These are phyloP conservation scores for Chiua virens DNA, from an alignment of 768 basidiomycete species.

Conservation along the genomic window DNA sequence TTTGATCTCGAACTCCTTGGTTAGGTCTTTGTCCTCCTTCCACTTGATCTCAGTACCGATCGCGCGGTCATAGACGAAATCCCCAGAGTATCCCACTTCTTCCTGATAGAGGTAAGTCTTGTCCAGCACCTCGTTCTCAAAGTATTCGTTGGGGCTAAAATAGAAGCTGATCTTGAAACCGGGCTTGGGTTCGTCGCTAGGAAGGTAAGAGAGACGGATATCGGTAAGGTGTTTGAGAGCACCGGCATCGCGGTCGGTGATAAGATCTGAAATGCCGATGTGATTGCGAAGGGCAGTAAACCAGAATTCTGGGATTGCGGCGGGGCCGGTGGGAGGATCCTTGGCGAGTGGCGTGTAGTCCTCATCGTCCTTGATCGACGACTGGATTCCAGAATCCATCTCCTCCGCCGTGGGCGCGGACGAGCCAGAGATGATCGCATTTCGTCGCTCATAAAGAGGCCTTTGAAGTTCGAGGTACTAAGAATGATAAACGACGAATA, in stretches of 20 bases:
- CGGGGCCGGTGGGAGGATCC: conserved; percentile 43
- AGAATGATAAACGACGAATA: neutral
- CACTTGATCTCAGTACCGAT: conserved; percentile 91
- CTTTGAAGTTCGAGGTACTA: conserved; percentile 76
- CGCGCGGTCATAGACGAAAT: conserved; percentile 95
- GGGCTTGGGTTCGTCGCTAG: conserved; percentile 62
- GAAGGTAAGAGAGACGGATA: conserved; percentile 76
- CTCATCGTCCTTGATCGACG: conserved; percentile 73
- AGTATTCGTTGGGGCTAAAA: conserved; percentile 84
- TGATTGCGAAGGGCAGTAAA: conserved; percentile 95
- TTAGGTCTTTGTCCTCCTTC: conserved; percentile 98
- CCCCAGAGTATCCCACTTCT: conserved; percentile 92
- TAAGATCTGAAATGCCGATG: conserved; percentile 77
- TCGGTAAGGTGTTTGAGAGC: conserved; percentile 85
- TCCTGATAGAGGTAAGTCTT: conserved; percentile 96
- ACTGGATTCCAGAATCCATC: conserved; percentile 74
- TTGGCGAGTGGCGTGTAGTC: conserved; percentile 63
- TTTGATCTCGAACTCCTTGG: conserved; percentile 97
- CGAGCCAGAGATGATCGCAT: conserved; percentile 78
- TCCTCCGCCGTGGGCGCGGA: conserved; percentile 76
- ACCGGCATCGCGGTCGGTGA: conserved; percentile 88
- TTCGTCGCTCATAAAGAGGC: conserved; percentile 86
- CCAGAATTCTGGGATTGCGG: conserved; percentile 91
- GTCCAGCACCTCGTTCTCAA: conserved; percentile 77
- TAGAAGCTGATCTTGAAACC: conserved; percentile 90